These are phyloP conservation scores for Helotiales sp. DNA, from an alignment of 2,329 filamentous ascomycete genomes.

Conservation along the genomic window DNA sequence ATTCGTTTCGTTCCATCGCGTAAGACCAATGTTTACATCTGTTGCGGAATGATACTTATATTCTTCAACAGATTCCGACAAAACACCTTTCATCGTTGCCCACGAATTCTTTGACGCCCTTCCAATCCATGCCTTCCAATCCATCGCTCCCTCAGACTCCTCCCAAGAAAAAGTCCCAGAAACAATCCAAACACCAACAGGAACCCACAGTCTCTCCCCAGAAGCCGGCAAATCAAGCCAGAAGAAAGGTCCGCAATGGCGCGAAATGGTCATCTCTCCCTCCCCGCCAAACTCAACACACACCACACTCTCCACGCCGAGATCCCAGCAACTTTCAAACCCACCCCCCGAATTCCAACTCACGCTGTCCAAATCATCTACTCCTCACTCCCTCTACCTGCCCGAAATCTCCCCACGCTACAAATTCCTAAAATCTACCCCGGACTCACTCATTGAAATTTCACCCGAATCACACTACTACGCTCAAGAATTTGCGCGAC, in stretches of 20 bases:
- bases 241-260: slow-evolving; percentile 67
- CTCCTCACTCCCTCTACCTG: slow-evolving; percentile 83
- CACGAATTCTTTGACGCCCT: slow-evolving; percentile 99
- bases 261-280: slow-evolving; percentile 78
- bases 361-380: slow-evolving; percentile 74
- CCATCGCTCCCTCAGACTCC: slow-evolving; percentile 58
- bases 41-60: not conserved
- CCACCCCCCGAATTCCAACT: slow-evolving; percentile 84
- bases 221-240: slow-evolving; percentile 31
- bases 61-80: slow-evolving; percentile 60
- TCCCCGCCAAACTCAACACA: slow-evolving; percentile 62
- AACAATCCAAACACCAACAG: slow-evolving; percentile 49
- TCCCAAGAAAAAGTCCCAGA: slow-evolving; percentile 22
- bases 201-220: slow-evolving; percentile 47
- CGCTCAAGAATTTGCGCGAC: slow-evolving; percentile 77
- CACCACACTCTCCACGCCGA: slow-evolving; percentile 58
- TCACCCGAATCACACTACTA: slow-evolving; percentile 86
- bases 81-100: slow-evolving; percentile 89
- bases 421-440: slow-evolving; percentile 68
- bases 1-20: slow-evolving; percentile 37
- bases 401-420: slow-evolving; percentile 84
- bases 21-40: slow-evolving; percentile 14
- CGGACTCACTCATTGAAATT: slow-evolving; percentile 81
- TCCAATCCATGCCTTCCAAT: slow-evolving; percentile 93
- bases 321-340: slow-evolving; percentile 53